Evolutionary conservation across 139 green algal species (phyloP).

Genomic region (Tetratostichococcus sp.): DNA sequence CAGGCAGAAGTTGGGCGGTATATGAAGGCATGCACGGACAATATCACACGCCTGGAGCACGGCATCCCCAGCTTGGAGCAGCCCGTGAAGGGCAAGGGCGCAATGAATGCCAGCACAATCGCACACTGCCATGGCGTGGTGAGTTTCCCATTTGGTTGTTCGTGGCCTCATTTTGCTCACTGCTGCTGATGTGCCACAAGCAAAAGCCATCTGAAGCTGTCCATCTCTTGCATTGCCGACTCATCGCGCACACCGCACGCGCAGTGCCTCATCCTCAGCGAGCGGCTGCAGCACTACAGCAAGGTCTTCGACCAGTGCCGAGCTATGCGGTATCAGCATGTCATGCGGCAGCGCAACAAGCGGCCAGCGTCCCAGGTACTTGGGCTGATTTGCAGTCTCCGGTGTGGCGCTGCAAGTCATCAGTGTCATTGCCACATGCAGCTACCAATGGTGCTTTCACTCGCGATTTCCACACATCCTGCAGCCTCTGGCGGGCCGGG

Average conservation of each 20-base stretch:
- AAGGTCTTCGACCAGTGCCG: slow-evolving; percentile 61
- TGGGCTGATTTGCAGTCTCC: background rate
- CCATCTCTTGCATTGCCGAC: too few relatives aligned
- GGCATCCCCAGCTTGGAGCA: slow-evolving; percentile 12
- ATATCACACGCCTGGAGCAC: slow-evolving; percentile 45
- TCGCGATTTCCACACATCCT: background rate
- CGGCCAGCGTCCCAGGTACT: background rate
- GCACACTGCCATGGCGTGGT: slow-evolving; percentile 77
- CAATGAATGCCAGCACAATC: slow-evolving; percentile 41
- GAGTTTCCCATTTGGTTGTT: too few relatives aligned
- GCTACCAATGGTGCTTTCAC: background rate
- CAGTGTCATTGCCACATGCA: background rate
- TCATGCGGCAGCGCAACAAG: slow-evolving; percentile 20
- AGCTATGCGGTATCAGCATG: slow-evolving; percentile 52
- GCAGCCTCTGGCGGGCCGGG: background rate
- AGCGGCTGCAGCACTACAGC: slow-evolving; percentile 48
- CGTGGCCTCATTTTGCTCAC: too few relatives aligned
- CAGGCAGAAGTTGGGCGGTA: slow-evolving; percentile 35
- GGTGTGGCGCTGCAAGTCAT: background rate
- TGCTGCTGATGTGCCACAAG: too few relatives aligned
- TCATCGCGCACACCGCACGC: too few relatives aligned
- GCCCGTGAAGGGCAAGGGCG: background rate
- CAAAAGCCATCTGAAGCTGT: too few relatives aligned
- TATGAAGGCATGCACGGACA: slow-evolving; percentile 36
- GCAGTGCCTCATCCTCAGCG: slow-evolving; percentile 55